Percentiles rank a stretch among this genome's conserved stretches.
Conservation (phyloP, 148 eudicot genomes). For the Nyssa sinensis region DNA sequence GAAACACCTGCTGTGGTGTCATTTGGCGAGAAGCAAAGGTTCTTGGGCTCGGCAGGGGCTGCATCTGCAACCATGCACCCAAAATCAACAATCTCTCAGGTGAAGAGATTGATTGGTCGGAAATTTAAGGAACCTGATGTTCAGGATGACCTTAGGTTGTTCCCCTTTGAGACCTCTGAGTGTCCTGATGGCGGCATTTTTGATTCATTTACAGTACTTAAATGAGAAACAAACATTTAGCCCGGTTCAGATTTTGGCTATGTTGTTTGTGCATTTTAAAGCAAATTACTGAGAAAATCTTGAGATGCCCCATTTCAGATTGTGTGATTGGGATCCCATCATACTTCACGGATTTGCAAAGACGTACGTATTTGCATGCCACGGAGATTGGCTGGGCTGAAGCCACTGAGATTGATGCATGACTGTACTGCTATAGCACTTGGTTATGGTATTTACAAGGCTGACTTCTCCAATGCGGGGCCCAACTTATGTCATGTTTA, state of each 20-base stretch:
- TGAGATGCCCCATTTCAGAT: constrained; percentile 44
- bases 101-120: constrained; percentile 79
- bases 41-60: constrained; percentile 80
- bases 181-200: constrained; percentile 70
- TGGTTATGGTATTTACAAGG: constrained; percentile 86
- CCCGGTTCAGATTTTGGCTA: constrained; percentile 82
- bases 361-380: constrained; percentile 71
- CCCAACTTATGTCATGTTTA: constrained; percentile 55
- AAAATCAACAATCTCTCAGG: constrained; percentile 79
- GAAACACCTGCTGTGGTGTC: constrained; percentile 84
- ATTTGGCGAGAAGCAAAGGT: constrained; percentile 89
- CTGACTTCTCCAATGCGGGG: constrained; percentile 42
- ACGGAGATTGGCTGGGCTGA: constrained; percentile 73
- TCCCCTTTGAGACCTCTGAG: constrained; percentile 78
- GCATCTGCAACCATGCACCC: constrained; percentile 88
- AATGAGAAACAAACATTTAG: constrained; percentile 49
- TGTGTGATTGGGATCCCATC: constrained; percentile 89
- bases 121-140: constrained; percentile 49
- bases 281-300: constrained; percentile 66
- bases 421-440: constrained; percentile 90
- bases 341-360: constrained; percentile 75
- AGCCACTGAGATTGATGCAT: constrained; percentile 75
- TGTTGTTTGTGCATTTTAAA: constrained; percentile 84
- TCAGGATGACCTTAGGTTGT: constrained; percentile 56
- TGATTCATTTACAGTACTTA: constrained; percentile 65